Evolutionary conservation across 1,139 yeast genomes (phyloP), one percentile per base, ranked within the genome.

Genomic region (Scheffersomyces segobiensis): DNA sequence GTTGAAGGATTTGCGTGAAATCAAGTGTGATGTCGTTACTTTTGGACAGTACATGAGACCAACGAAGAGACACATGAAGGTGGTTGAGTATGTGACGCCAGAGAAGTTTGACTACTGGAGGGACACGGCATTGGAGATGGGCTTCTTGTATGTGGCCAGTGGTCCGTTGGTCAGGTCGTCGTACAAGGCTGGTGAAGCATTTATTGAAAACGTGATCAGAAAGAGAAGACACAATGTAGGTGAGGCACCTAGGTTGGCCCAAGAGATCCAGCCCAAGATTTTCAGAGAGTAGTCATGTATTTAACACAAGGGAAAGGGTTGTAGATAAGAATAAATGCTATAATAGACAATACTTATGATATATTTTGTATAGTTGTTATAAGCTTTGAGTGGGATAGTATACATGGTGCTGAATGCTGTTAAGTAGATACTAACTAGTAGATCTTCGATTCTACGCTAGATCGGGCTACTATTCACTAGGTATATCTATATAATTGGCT

Each of bases 1-100:
- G 0, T 74, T 96, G 67, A 79, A 73, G 59, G 96, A 92, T 71
- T 80, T 96, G 65, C 84, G 99, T 63, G 85, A 76, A 21, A 84
- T 89, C 56, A 79, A 83, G 8, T 96, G 97, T 72, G 99, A 96
- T 69, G 97, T 96, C 56, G 97, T 96, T 24, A 96, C 99, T 0
- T 95, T 96, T 75, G 99, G 99, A 50, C 99, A 96, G 76, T 96
- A 96, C 75, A 96, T 96, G 99, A 86, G 98, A 71, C 99, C 99
- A 52, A 96, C 99, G 1, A 95, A 91, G 77, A 87, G 98, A 69
- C 99, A 96, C 73, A 92, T 96, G 96, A 93, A 93, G 78, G 99
- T 96, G 50, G 98, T 92, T 21, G 98, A 95, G 64, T 96, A 96
- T 68, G 85, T 95, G 22, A 88, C 87, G n/a, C 99, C 99, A 0